These are phyloP conservation scores for Diaporthe sp. DNA, from an alignment of 2,329 filamentous ascomycete species.

Conservation along the genomic window DNA sequence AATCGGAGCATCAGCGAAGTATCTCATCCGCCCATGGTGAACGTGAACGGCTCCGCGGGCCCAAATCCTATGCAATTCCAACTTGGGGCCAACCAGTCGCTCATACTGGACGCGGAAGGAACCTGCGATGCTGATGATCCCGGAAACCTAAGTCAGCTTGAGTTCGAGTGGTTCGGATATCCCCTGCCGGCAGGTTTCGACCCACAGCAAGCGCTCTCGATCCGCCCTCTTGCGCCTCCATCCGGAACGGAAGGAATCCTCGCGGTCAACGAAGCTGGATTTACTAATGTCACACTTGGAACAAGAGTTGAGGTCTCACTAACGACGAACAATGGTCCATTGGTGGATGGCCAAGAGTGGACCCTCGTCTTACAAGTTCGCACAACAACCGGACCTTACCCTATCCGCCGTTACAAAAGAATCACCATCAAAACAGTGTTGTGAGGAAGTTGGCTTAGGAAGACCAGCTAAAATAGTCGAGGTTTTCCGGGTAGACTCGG, in stretches of 20 bases:
- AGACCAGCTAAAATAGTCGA: too few species aligned
- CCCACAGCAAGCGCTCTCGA: neutral
- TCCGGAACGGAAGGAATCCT: neutral
- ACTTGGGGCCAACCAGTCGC: neutral
- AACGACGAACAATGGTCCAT: neutral
- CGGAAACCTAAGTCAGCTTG: neutral
- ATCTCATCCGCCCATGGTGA: neutral
- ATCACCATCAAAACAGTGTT: neutral
- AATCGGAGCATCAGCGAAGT: neutral
- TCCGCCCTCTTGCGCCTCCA: neutral
- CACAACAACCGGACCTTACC: neutral
- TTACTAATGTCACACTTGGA: neutral
- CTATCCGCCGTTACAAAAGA: neutral
- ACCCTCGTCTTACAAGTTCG: neutral
- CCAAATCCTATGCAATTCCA: neutral
- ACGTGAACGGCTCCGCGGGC: neutral
- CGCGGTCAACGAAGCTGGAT: neutral
- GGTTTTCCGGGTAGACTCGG: too few species aligned
- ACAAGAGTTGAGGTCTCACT: neutral
- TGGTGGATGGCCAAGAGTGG: neutral
- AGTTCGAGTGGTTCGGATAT: neutral
- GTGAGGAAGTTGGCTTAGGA: neutral
- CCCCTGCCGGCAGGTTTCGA: neutral
- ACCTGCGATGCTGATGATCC: neutral
- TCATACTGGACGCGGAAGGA: neutral